Evolutionary conservation across 2,329 filamentous ascomycete species (phyloP).

Genomic region (Tolypocladium paradoxum): DNA sequence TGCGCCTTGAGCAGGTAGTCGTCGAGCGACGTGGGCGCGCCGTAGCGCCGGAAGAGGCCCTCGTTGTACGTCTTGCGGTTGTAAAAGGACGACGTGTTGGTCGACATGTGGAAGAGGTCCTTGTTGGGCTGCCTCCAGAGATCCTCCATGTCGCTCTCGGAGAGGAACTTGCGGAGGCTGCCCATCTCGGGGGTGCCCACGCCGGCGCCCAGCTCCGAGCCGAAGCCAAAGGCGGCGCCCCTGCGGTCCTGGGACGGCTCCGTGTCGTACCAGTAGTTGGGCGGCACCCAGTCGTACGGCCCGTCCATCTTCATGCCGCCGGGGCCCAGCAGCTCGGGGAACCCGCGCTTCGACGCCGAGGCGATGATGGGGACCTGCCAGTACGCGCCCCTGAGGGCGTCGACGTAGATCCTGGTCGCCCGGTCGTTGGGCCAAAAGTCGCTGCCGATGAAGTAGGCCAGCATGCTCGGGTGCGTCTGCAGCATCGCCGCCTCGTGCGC

Average conservation of each 20-base stretch:
- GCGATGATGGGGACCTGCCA: constrained; percentile 48
- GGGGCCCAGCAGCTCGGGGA: constrained; percentile 37
- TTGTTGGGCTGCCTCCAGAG: constrained; percentile 45
- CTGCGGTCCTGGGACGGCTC: constrained; percentile 25
- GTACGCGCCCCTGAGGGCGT: constrained; percentile 35
- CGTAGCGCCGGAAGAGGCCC: constrained; percentile 39
- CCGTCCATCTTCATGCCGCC: constrained; percentile 57
- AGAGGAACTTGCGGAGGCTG: constrained; percentile 44
- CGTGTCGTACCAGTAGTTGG: constrained; percentile 50
- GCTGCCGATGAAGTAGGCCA: constrained; percentile 48
- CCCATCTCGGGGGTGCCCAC: constrained; percentile 49
- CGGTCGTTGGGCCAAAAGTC: constrained; percentile 53
- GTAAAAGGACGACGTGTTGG: constrained; percentile 42
- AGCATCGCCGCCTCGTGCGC: constrained; percentile 49
- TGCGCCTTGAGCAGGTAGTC: constrained; percentile 52
- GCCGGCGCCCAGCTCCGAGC: constrained; percentile 50
- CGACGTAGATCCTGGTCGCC: constrained; percentile 41
- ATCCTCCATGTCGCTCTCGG: constrained; percentile 35
- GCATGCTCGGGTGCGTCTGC: constrained; percentile 47
- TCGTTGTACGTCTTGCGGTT: constrained; percentile 47
- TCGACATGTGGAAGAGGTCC: constrained; percentile 49
- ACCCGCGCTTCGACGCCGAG: constrained; percentile 45
- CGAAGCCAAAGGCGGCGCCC: constrained; percentile 52
- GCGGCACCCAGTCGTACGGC: constrained; percentile 56
- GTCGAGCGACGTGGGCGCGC: constrained; percentile 36